Conservation (phyloP, 768 basidiomycete species). For the Hebeloma cylindrosporum region DNA sequence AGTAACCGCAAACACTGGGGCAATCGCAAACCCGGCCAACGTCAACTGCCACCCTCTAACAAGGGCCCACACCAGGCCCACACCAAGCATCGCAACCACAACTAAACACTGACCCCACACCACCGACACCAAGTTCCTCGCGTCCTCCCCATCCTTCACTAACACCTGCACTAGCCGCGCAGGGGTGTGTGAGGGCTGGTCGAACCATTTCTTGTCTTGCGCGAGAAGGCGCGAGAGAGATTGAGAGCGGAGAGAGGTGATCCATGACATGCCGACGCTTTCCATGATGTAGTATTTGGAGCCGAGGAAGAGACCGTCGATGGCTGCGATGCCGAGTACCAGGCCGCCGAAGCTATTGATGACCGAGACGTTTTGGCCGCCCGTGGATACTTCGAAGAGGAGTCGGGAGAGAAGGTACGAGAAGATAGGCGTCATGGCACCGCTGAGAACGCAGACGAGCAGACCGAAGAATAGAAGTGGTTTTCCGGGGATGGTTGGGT, state of each 20-base stretch:
- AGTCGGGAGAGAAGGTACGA: constrained; percentile 85
- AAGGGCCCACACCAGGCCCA: constrained; percentile 91
- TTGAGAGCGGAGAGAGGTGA: constrained; percentile 55
- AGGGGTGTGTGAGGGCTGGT: constrained; percentile 59
- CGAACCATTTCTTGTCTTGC: constrained; percentile 91
- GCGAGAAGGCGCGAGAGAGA: constrained; percentile 60
- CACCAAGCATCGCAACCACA: constrained; percentile 74
- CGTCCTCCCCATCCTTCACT: constrained; percentile 90
- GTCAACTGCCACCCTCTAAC: constrained; percentile 90
- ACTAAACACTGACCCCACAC: constrained; percentile 73
- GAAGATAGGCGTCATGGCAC: constrained; percentile 89
- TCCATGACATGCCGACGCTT: constrained; percentile 71
- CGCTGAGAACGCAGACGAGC: constrained; percentile 64
- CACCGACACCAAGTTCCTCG: constrained; percentile 69
- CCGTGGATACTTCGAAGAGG: constrained; percentile 71
- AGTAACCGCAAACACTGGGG: constrained; percentile 74
- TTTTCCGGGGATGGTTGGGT: constrained; percentile 76
- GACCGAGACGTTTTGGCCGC: constrained; percentile 56
- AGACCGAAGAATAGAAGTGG: constrained; percentile 69
- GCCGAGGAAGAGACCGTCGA: constrained; percentile 75
- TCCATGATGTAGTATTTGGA: constrained; percentile 84
- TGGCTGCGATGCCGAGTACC: constrained; percentile 68
- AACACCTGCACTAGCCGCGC: constrained; percentile 68
- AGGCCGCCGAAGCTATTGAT: constrained; percentile 76
- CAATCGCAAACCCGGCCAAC: constrained; percentile 84